Evolutionary conservation across 202 grass and related monocot species (phyloP), one percentile per base, ranked within the genome.

Genomic region (Musa balbisiana): DNA sequence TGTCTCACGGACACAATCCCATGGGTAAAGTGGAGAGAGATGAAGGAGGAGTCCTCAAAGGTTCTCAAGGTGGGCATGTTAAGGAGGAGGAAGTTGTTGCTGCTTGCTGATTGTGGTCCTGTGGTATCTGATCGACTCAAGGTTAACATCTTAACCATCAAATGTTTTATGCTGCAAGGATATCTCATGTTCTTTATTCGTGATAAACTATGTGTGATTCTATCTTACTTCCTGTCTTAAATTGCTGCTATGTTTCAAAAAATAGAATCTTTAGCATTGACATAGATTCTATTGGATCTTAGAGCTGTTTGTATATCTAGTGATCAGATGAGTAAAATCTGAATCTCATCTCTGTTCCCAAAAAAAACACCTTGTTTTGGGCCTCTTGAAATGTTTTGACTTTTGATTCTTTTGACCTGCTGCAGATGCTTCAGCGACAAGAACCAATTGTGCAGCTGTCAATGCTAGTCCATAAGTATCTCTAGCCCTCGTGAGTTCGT

Each of bases 81-180:
- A 64, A 77, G 3, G 59, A 77, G 29, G 74, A 77, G 0, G 16
- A 15, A 51, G 43, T 70, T 51, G 67, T 51, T 70, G 66, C 27
- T 50, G 11, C 14, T 70, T 70, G 29, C 43, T 50, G 33, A 70
- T 19, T 49, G 16, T 49, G 29, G 14, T 69, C 29, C 66, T 43
- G n/a, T 14, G 66, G 49, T 22, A 26, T 27, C 4, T 69, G 66
- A 70, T 70, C 67, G 49, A 70, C 67, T 51, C 29, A 51, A 70
- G 67, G 67, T 70, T 33, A 70, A 50, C 17, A 70, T 70, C 8
- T 70, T 70, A 70, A 51, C 43, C 5, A 24, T 70, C 6, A 11
- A 51, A 70, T 70, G 12, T 21, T 11, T 9, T 70, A 70, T 20
- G 2, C 3, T 70, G 24, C 10, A n/a, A 49, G 19, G 67, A 9